Conservation (phyloP, 2,329 filamentous ascomycete genomes). For the Pseudogymnoascus sp. region DNA sequence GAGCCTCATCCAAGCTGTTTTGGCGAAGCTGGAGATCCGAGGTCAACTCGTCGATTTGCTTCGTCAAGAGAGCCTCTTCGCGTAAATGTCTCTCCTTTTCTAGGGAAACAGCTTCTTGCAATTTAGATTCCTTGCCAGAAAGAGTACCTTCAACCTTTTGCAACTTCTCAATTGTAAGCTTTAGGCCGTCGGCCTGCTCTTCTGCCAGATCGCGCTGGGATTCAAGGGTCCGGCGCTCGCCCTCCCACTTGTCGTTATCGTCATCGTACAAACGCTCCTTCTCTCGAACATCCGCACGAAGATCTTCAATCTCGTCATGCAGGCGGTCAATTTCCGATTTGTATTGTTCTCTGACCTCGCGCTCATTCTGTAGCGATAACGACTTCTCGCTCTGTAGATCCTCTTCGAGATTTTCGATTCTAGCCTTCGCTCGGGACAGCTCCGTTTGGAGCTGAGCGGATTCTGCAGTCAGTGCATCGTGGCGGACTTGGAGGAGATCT, state of each 20-base stretch:
- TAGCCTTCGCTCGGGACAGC: slow-evolving; percentile 39
- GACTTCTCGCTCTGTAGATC: slow-evolving; percentile 38
- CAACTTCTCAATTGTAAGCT: slow-evolving; percentile 63
- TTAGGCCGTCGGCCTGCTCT: slow-evolving; percentile 59
- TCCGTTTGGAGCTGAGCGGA: slow-evolving; percentile 61
- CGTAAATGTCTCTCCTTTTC: slow-evolving; percentile 65
- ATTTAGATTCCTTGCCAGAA: slow-evolving; percentile 58
- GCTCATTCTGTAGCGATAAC: slow-evolving; percentile 45
- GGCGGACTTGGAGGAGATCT: slow-evolving; percentile 59
- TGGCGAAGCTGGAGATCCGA: slow-evolving; percentile 63
- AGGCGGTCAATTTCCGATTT: slow-evolving; percentile 47
- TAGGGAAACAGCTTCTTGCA: slow-evolving; percentile 62
- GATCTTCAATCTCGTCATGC: slow-evolving; percentile 42
- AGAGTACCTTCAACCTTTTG: slow-evolving; percentile 61
- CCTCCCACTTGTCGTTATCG: slow-evolving; percentile 67
- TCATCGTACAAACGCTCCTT: slow-evolving; percentile 65
- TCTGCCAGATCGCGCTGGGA: slow-evolving; percentile 60
- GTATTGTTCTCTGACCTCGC: slow-evolving; percentile 48
- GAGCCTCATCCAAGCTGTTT: slow-evolving; percentile 55
- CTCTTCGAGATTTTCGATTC: slow-evolving; percentile 41
- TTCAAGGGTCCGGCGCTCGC: slow-evolving; percentile 56
- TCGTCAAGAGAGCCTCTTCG: slow-evolving; percentile 62
- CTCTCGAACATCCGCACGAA: slow-evolving; percentile 56
- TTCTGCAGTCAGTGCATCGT: slow-evolving; percentile 60
- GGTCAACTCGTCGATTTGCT: slow-evolving; percentile 69